Evolutionary conservation across 208 protist species (phyloP).

Genomic region (Acanthamoeba sp.): DNA sequence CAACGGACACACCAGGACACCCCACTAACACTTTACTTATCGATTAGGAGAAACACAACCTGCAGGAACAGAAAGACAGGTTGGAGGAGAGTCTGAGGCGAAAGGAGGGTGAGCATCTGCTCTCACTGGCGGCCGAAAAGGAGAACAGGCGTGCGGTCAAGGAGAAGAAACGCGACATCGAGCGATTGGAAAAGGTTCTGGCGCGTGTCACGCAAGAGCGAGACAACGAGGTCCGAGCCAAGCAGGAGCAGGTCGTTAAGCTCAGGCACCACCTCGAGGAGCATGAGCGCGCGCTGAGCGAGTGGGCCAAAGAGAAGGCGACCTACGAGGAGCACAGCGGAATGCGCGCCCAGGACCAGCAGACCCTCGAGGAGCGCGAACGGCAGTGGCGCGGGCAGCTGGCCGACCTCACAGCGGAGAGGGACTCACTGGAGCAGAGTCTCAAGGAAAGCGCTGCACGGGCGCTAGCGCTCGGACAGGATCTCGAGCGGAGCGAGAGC

Average conservation of each 20-base stretch:
- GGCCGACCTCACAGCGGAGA: not conserved
- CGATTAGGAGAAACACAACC: not conserved
- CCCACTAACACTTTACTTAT: not conserved
- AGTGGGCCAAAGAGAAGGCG: not conserved
- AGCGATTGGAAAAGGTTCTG: slow-evolving; percentile 8
- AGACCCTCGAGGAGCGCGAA: not conserved
- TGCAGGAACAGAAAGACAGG: slow-evolving; percentile 18
- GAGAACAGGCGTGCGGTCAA: slow-evolving; percentile 20
- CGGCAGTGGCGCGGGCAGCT: slow-evolving; percentile 9
- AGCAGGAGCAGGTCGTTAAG: not conserved
- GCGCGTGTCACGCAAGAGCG: not conserved
- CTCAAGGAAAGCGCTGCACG: not conserved
- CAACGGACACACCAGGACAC: not conserved
- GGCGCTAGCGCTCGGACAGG: not conserved
- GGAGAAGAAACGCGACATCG: slow-evolving; percentile 42
- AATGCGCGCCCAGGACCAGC: not conserved
- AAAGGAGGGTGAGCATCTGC: slow-evolving; percentile 30
- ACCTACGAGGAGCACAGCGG: not conserved
- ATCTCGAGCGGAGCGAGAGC: not conserved
- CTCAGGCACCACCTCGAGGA: not conserved
- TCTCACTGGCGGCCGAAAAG: slow-evolving; percentile 19
- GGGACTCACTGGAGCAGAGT: not conserved
- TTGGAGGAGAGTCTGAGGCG: not conserved
- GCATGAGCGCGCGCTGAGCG: not conserved
- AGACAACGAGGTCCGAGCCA: not conserved